A percentile compares a stretch with the other conserved stretches of the same genome.
These are phyloP conservation scores for Alternaria dauci DNA, from an alignment of 2,329 filamentous ascomycete genomes.

Conservation along the genomic window DNA sequence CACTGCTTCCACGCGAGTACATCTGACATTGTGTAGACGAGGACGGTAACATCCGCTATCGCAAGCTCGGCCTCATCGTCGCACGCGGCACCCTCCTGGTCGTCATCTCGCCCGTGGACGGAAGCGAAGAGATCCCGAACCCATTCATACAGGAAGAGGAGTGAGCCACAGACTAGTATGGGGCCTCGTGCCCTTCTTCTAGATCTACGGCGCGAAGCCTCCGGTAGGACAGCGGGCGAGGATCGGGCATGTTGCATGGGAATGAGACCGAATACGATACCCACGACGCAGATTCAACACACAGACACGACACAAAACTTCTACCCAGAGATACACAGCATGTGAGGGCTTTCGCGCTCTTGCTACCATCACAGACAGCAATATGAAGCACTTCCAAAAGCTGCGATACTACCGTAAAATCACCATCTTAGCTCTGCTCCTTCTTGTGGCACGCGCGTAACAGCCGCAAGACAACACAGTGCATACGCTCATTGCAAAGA, in stretches of 20 bases:
- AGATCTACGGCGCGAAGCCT: neutral
- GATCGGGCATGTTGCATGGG: conserved; percentile 1
- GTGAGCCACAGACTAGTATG: conserved; percentile 18
- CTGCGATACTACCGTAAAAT: neutral
- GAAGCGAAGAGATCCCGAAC: conserved; percentile 95
- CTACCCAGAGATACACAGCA: neutral
- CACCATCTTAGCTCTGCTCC: neutral
- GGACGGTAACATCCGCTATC: conserved; percentile 84
- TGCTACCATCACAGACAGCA: neutral
- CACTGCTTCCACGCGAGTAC: neutral
- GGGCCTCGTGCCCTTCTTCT: neutral
- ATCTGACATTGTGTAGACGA: conserved; percentile 71
- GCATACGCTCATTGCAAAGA: neutral
- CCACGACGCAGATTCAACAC: conserved; percentile 8
- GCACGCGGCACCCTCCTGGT: conserved; percentile 92
- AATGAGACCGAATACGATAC: conserved; percentile 6
- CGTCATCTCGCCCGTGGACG: conserved; percentile 89
- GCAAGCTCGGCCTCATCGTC: conserved; percentile 83
- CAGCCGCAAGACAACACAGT: neutral
- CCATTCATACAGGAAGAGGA: conserved; percentile 79
- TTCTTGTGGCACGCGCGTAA: neutral
- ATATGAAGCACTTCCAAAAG: neutral
- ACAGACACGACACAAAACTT: neutral
- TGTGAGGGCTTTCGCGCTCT: neutral
- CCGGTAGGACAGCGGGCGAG: neutral